Evolutionary conservation across 805 yeast species (phyloP).

Genomic region (Starmerella lactis-condensi): DNA sequence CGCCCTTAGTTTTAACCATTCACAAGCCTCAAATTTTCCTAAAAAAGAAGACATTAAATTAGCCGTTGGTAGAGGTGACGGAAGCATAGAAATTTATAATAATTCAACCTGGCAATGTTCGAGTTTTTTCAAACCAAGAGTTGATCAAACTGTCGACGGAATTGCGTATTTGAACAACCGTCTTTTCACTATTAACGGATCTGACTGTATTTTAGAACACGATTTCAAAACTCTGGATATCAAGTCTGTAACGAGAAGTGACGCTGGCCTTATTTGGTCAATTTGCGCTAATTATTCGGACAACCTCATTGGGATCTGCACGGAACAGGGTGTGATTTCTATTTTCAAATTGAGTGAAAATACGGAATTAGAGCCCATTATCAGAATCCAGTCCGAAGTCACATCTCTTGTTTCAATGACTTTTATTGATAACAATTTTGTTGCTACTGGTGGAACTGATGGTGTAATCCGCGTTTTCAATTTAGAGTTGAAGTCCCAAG

Average conservation of each 20-base stretch:
- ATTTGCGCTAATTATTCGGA: constrained; percentile 45
- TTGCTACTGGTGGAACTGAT: constrained; percentile 91
- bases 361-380: constrained; percentile 59
- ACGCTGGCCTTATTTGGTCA: constrained; percentile 89
- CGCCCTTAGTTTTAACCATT: no score
- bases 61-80: constrained; percentile 86
- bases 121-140: no score
- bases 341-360: constrained; percentile 75
- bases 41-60: no score
- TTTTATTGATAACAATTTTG: constrained; percentile 47
- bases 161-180: constrained; percentile 31
- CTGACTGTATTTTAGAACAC: constrained; percentile 86
- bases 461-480: constrained; percentile 80
- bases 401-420: constrained; percentile 60
- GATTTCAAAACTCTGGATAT: constrained; percentile 59
- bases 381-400: constrained; percentile 45
- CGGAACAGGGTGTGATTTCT: constrained; percentile 87
- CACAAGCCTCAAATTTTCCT: no score
- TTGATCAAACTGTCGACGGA: constrained; percentile 50
- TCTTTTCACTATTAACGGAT: constrained; percentile 84
- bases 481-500: constrained; percentile 40
- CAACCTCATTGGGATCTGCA: constrained; percentile 63
- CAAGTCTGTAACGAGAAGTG: constrained; percentile 60
- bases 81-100: constrained; percentile 91
- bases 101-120: constrained; percentile 64